Conservation (phyloP, 176 grass and related monocot species). For the Phragmites australis region DNA sequence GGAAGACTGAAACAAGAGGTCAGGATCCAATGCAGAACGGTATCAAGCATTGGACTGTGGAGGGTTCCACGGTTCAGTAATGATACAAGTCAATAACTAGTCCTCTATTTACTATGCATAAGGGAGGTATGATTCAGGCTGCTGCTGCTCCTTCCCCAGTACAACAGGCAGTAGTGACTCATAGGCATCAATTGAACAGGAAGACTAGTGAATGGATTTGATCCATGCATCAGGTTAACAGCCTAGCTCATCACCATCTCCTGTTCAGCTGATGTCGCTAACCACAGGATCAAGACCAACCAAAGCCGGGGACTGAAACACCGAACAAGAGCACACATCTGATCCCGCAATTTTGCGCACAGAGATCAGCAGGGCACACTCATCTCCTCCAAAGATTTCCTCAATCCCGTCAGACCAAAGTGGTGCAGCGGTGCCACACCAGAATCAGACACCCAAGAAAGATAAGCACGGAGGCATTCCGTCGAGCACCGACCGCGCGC, state of each 20-base stretch:
- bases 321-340: no score
- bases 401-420: neutral
- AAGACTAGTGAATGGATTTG: neutral
- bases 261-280: neutral
- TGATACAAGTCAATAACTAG: neutral
- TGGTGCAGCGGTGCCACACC: neutral
- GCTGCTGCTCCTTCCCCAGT: neutral
- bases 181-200: neutral
- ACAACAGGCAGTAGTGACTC: neutral
- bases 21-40: neutral
- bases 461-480: constrained; percentile 6
- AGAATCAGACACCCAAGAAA: neutral
- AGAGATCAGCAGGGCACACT: neutral
- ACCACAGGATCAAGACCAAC: no score
- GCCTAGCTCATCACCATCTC: neutral
- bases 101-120: neutral
- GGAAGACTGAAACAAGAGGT: neutral
- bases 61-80: neutral
- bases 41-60: neutral
- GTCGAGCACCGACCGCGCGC: constrained; percentile 23
- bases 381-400: neutral
- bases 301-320: no score
- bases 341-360: no score
- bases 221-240: neutral
- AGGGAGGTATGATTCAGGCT: neutral